Base-by-base conservation (phyloP, 495 filamentous ascomycete genomes). In the Podospora anserina region DNA sequence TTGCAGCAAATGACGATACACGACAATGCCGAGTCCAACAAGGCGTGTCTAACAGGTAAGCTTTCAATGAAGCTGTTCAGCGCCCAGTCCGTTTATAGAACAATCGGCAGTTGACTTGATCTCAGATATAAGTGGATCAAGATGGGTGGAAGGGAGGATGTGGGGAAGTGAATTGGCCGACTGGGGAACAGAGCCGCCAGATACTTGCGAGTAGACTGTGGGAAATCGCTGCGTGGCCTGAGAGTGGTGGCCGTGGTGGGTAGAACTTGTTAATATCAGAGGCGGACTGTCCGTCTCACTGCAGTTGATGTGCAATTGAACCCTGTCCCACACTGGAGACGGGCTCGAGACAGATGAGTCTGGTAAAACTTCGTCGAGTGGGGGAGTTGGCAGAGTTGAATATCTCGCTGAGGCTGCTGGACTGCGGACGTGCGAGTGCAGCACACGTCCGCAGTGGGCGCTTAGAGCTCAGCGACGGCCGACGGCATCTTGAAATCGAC, bases 401-500 rank as follows among this genome's bases (percentile, higher is more conserved):
- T 79, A 78, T 83, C 86, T 91, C 91, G 91, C 83, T 88, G 91
- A 83, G 77, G 90, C 92, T 93, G 91, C 87, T 89, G 88, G 89
- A 87, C 87, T 86, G 85, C 86, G 83, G 79, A 83, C 83, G 82
- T 75, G 79, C 74, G 79, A 71, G 69, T 75, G 60, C 66, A 74
- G 74, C 78, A 79, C 84, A 84, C 76, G 82, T 84, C 89, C 88
- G 88, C 90, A 94, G 92, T 88, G 89, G 87, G 86, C 82, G 83
- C 91, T 93, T 91, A 96, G 90, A 96, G 92, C 91, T 90, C 91
- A 92, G 88, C 91, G 91, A 92, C 86, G 82, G 90, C 90, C 90
- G 91, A 86, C 81, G 89, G 90, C 88, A 88, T 89, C 83, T 84
- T 87, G 77, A 71, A 79, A 87, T 84, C 88, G 91, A 96, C 92